Conservation (phyloP, 306 rosid genomes). For the Datisca glomerata region DNA sequence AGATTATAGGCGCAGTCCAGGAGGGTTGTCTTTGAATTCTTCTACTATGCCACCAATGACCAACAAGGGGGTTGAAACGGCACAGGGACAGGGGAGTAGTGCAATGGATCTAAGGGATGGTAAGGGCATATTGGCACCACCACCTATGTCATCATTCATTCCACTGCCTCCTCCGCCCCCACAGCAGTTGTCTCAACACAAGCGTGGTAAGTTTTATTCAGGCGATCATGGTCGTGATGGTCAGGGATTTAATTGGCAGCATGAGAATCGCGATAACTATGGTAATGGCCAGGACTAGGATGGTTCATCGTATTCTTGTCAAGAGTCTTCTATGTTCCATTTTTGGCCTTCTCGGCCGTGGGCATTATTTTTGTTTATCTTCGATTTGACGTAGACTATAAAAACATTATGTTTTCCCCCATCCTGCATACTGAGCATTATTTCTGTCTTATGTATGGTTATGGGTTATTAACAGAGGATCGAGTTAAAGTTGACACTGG, state of each 20-base stretch:
- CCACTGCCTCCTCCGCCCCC: slow-evolving; percentile 55
- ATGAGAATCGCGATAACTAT: slow-evolving; percentile 45
- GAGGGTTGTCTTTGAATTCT: slow-evolving; percentile 18
- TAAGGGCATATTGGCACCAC: slow-evolving; percentile 60
- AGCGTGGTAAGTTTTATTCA: slow-evolving; percentile 39
- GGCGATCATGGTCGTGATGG: slow-evolving; percentile 58
- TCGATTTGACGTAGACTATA: too few relatives aligned
- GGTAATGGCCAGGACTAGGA: slow-evolving; percentile 45
- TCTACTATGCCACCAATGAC: slow-evolving; percentile 11
- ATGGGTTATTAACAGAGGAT: too few relatives aligned
- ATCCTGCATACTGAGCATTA: too few relatives aligned
- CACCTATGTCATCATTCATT: slow-evolving; percentile 25
- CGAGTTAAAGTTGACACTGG: too few relatives aligned
- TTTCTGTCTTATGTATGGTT: too few relatives aligned
- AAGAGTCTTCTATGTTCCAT: too few relatives aligned
- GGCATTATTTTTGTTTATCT: too few relatives aligned
- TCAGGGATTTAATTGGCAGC: slow-evolving; percentile 56
- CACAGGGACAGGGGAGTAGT: slow-evolving; percentile 39
- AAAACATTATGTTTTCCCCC: too few relatives aligned
- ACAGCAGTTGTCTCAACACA: slow-evolving; percentile 37
- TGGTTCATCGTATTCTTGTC: too few relatives aligned
- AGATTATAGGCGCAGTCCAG: slow-evolving; percentile 25
- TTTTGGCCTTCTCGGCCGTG: too few relatives aligned
- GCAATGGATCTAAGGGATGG: slow-evolving; percentile 62
- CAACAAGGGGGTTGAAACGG: slow-evolving; percentile 27